Evolutionary conservation across 2,329 filamentous ascomycete species (phyloP).

Genomic region (Trichoderma citrinoviride): DNA sequence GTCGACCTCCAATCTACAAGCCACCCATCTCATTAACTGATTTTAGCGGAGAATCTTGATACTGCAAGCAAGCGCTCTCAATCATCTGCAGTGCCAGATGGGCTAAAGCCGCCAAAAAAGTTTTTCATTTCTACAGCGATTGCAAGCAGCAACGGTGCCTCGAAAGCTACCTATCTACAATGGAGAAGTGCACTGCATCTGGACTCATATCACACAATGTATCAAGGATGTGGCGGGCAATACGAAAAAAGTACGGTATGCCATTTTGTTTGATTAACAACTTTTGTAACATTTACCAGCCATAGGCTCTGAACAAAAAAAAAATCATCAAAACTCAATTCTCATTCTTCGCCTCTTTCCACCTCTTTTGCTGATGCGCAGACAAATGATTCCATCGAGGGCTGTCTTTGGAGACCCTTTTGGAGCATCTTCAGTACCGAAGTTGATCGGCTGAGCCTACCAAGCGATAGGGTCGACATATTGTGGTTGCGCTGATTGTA

Average conservation of each 20-base stretch:
- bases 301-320: conserved; percentile 7
- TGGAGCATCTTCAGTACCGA: conserved; percentile 2
- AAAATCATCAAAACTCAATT: conserved; percentile 6
- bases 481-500: neutral
- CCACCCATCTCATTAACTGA: neutral
- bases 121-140: neutral
- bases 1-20: neutral
- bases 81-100: conserved; percentile 1
- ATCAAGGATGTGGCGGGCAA: conserved; percentile 2
- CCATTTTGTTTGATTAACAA: conserved; percentile 1
- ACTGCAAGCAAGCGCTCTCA: conserved; percentile 19
- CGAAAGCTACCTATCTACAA: neutral
- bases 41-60: conserved; percentile 1
- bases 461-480: neutral
- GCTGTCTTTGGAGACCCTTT: neutral
- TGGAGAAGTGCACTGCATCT: neutral
- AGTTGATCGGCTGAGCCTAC: neutral
- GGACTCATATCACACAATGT: neutral
- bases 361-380: conserved; percentile 23
- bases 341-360: conserved; percentile 3
- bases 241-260: neutral
- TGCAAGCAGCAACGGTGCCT: neutral
- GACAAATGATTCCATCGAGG: conserved; percentile 26
- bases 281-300: conserved; percentile 4
- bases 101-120: neutral